Conservation (phyloP, 2,329 filamentous ascomycete genomes). For the Biscogniauxia mediterranea region DNA sequence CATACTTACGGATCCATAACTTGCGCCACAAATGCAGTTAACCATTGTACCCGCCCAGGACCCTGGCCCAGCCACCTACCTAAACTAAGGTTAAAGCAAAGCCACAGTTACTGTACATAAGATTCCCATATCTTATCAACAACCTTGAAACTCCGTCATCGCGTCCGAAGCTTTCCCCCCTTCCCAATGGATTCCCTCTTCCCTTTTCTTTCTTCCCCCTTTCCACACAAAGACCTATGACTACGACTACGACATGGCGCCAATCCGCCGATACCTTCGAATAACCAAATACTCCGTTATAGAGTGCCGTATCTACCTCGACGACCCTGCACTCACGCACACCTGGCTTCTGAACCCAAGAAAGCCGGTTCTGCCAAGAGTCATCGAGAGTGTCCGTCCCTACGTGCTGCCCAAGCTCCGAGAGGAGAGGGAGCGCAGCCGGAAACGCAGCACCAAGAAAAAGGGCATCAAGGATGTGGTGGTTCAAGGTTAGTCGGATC, state of each 20-base stretch:
- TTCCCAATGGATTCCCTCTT: no score
- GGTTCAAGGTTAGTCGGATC: conserved; percentile 60
- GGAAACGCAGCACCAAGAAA: conserved; percentile 67
- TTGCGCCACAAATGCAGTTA: no score
- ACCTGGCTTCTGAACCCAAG: conserved; percentile 81
- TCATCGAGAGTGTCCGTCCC: conserved; percentile 82
- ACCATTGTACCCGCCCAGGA: no score
- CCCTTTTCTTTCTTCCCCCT: no score
- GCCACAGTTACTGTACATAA: no score
- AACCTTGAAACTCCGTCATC: neutral
- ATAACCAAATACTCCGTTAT: conserved; percentile 92
- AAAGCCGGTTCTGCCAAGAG: conserved; percentile 72
- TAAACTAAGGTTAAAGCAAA: no score
- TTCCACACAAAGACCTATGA: neutral
- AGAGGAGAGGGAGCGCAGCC: conserved; percentile 63
- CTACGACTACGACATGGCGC: conserved; percentile 62
- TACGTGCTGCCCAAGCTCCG: conserved; percentile 86
- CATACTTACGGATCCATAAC: no score
- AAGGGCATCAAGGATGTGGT: conserved; percentile 87
- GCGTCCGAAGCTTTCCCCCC: neutral
- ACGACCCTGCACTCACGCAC: conserved; percentile 79
- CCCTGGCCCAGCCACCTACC: no score
- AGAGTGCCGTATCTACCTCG: conserved; percentile 95
- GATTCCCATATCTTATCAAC: neutral
- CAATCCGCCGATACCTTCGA: conserved; percentile 82